A percentile compares a stretch with the other conserved stretches of the same genome.
phyloP scores from a whole-genome alignment of 23 red algal genomes.

The Cyanidiococcus yangmingshanensis region DNA sequence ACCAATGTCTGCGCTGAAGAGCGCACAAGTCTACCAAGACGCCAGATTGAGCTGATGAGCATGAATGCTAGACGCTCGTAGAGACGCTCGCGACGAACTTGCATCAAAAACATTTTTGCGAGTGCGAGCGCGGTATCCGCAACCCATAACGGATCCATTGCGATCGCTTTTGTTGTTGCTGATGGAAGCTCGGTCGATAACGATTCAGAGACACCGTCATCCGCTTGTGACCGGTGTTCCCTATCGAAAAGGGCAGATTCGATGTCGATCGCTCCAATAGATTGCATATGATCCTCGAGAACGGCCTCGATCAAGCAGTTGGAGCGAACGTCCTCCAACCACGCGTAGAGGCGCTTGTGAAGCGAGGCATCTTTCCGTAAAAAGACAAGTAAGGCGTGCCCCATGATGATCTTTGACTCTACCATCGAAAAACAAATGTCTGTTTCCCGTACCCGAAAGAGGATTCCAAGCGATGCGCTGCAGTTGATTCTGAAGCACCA shows the following conservation, averaged over 20 bases:
- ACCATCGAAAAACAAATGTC: conserved; percentile 26
- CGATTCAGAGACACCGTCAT: neutral
- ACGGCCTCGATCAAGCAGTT: neutral
- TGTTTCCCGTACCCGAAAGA: neutral
- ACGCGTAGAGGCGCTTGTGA: conserved; percentile 56
- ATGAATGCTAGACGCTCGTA: neutral
- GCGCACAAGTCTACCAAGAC: neutral
- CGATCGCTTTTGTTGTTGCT: no score
- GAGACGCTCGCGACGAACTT: neutral
- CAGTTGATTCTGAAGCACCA: conserved; percentile 39
- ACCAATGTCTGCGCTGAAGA: no score
- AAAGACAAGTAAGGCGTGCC: conserved; percentile 43
- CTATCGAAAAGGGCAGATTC: neutral
- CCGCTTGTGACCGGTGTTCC: no score
- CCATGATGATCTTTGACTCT: conserved; percentile 32
- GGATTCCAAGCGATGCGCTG: neutral
- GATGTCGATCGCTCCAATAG: neutral
- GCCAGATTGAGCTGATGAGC: neutral
- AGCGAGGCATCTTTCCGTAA: conserved; percentile 50
- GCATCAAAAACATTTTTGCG: neutral
- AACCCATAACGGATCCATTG: neutral
- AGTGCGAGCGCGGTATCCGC: neutral
- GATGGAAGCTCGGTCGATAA: neutral
- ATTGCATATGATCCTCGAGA: neutral
- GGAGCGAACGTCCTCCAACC: conserved; percentile 18